Evolutionary conservation across 2,329 filamentous ascomycete genomes (phyloP), one percentile per base, ranked within the genome.

Genomic region (Cucurbitaria berberidis): DNA sequence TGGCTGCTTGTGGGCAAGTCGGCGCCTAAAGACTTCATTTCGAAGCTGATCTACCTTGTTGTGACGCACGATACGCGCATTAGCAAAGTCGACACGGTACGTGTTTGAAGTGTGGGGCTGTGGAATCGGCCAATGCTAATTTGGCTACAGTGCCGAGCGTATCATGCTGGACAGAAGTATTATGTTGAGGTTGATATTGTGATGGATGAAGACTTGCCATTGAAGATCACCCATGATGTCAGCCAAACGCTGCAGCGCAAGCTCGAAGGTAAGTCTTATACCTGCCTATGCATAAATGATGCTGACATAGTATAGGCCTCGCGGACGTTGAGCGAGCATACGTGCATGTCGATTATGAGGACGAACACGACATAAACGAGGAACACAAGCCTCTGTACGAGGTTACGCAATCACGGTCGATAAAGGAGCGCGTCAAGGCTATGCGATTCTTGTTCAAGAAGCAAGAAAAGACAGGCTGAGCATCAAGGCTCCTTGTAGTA

Each of bases 151-250:
- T 84, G 81, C 68, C 80, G 82, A 48, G 84, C 84, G 4, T 87
- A 87, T 64, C 84, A 86, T 62, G 83, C 83, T 0, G 84, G 85
- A 0, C 82, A 86, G 57, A 79, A 81, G 34, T 84, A 85, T 60
- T 86, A 86, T 59, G 84, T 86, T 16, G 84, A 87, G 60, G 81
- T 87, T 4, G 84, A 87, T 61, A 79, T 87, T 45, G 80, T 87
- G 45, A 84, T 87, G 77, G 80, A 85, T 62, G 81, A 81, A 55
- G 74, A 78, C 3, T 76, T 80, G 2, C 82, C 81, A 6, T 74
- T 86, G 22, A 82, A 79, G 53, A 74, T 85, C 45, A 83, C 83
- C 2, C 84, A 87, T 59, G 84, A 87, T 57, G 81, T 87, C 22
- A 82, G 81, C 19, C 84, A 87, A 67, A 78, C 79, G 9, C 68